These are phyloP conservation scores for Gaeumannomyces tritici DNA, from an alignment of 2,329 filamentous ascomycete genomes.

Conservation along the genomic window DNA sequence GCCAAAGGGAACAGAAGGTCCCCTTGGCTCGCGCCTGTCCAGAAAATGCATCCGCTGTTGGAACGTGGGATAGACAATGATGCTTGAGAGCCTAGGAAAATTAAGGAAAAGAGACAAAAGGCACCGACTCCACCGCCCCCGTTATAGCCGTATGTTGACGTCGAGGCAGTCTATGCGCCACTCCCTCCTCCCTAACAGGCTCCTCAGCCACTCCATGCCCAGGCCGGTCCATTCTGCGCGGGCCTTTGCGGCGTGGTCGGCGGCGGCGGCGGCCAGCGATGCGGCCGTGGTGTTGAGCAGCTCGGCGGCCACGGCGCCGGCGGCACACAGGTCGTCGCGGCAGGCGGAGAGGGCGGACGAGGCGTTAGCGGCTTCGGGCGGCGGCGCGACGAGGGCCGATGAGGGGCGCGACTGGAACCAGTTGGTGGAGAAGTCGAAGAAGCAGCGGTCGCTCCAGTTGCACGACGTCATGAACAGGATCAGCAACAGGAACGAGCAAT, in stretches of 20 bases:
- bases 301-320: conserved; percentile 27
- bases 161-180: conserved; percentile 90
- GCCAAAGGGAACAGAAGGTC: not conserved
- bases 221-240: conserved; percentile 63
- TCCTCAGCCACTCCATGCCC: conserved; percentile 79
- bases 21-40: not conserved
- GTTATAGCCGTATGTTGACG: conserved; percentile 67
- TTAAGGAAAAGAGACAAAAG: not conserved
- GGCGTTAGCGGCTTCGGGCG: conserved; percentile 16
- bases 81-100: not conserved
- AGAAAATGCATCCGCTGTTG: not conserved
- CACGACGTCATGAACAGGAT: conserved; percentile 73
- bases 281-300: conserved; percentile 61
- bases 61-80: not conserved
- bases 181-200: conserved; percentile 70
- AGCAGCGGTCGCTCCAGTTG: conserved; percentile 81
- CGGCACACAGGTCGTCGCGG: conserved; percentile 15
- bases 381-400: conserved; percentile 22
- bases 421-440: conserved; percentile 85
- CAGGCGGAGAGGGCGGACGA: conserved; percentile 17
- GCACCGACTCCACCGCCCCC: too few species aligned
- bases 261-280: conserved; percentile 55
- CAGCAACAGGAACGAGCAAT: conserved; percentile 91
- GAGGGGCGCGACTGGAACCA: conserved; percentile 78
- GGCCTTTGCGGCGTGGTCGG: conserved; percentile 48